Conservation (phyloP, 805 yeast species). For the Hanseniaspora lindneri region DNA sequence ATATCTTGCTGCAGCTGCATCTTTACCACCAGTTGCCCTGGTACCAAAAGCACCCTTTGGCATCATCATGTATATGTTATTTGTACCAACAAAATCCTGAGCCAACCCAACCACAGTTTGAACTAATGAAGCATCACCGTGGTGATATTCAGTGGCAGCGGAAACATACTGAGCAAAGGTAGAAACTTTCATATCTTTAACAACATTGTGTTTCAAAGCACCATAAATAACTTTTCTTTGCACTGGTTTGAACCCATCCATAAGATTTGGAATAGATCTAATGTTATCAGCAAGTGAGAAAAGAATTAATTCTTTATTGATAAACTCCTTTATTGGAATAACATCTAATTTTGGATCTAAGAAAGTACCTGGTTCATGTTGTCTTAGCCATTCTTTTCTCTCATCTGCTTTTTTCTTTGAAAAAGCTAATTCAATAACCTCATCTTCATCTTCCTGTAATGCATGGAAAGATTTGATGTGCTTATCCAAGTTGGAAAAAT, state of each 20-base stretch:
- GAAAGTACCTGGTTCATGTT: conserved; percentile 83
- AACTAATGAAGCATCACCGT: conserved; percentile 79
- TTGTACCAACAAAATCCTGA: conserved; percentile 87
- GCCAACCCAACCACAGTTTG: conserved; percentile 91
- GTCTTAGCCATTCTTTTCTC: conserved; percentile 91
- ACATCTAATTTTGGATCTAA: conserved; percentile 62
- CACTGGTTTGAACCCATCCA: conserved; percentile 95
- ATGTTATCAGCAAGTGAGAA: conserved; percentile 95
- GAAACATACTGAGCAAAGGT: conserved; percentile 83
- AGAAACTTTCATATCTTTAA: conserved; percentile 72
- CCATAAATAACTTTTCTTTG: conserved; percentile 89
- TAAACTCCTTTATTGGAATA: conserved; percentile 86
- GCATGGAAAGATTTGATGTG: conserved; percentile 81
- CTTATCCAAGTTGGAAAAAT: conserved; percentile 69
- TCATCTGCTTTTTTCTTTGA: conserved; percentile 93
- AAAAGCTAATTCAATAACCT: conserved; percentile 78
- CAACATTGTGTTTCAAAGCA: conserved; percentile 68
- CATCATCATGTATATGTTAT: conserved; percentile 67
- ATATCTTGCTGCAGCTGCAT: conserved; percentile 96
- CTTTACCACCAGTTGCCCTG: conserved; percentile 93
- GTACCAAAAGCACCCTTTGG: conserved; percentile 97
- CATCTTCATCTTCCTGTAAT: conserved; percentile 64
- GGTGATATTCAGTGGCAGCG: conserved; percentile 86
- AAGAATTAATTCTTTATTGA: conserved; percentile 84
- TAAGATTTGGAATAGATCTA: conserved; percentile 83